Percentiles rank a stretch among this genome's conserved stretches.
phyloP scores from a whole-genome alignment of 2,329 filamentous ascomycete genomes.

The Colletotrichum falcatum region DNA sequence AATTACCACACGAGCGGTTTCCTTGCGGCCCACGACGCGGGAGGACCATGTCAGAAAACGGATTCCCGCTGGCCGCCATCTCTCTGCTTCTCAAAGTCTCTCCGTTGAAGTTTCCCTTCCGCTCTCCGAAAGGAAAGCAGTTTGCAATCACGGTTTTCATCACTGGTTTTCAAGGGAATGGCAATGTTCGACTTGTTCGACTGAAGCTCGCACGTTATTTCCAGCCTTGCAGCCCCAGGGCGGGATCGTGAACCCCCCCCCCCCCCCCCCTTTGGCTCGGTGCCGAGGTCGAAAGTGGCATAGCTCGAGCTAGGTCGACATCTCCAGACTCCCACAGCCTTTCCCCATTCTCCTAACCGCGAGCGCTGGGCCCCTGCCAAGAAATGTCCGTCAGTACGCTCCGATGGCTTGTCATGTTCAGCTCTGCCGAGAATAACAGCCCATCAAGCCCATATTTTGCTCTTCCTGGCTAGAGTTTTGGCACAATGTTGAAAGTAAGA shows the following conservation, averaged over 20 bases:
- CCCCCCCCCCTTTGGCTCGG: slow-evolving; percentile 19
- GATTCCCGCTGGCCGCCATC: not conserved
- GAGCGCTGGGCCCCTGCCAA: slow-evolving; percentile 25
- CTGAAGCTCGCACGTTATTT: not conserved
- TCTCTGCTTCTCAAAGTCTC: not conserved
- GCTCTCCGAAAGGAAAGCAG: too few species aligned
- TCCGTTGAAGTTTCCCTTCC: not conserved
- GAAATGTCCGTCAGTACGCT: slow-evolving; percentile 12
- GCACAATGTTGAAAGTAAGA: not conserved
- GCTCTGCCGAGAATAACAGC: slow-evolving; percentile 21
- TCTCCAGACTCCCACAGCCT: not conserved
- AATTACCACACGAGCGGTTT: slow-evolving; percentile 3
- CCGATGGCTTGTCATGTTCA: slow-evolving; percentile 16
- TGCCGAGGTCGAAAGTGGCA: slow-evolving; percentile 12
- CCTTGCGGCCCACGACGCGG: not conserved
- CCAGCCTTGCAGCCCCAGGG: not conserved
- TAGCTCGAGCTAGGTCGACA: slow-evolving; percentile 10
- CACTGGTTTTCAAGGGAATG: not conserved
- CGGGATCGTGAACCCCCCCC: not conserved
- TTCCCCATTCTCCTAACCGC: not conserved
- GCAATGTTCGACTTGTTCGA: slow-evolving; percentile 13
- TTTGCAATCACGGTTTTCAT: not conserved
- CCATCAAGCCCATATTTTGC: not conserved
- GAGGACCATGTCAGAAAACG: not conserved
- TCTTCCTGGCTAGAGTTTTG: slow-evolving; percentile 20